phyloP scores from a whole-genome alignment of 768 basidiomycete species.

The Mycena polygramma region DNA sequence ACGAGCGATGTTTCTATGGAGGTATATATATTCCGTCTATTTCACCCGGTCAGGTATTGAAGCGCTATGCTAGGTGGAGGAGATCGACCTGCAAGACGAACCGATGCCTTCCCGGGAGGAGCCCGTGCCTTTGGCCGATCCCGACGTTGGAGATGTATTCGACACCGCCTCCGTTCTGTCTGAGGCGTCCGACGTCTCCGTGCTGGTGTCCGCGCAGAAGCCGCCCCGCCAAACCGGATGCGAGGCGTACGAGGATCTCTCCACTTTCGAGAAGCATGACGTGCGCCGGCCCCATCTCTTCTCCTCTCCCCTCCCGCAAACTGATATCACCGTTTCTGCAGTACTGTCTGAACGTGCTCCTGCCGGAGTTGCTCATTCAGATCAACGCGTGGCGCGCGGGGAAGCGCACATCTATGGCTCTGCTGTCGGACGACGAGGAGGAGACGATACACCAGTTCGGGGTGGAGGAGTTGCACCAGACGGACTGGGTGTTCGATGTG shows the following conservation, averaged over 20 bases:
- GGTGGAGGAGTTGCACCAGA: conserved; percentile 60
- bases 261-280: conserved; percentile 64
- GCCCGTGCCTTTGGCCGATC: neutral
- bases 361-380: conserved; percentile 80
- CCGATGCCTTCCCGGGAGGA: neutral
- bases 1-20: conserved; percentile 8
- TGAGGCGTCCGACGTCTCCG: conserved; percentile 19
- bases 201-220: conserved; percentile 26
- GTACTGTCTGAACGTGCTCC: conserved; percentile 81
- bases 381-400: conserved; percentile 81
- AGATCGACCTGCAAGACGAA: neutral
- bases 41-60: neutral
- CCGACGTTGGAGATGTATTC: conserved; percentile 8
- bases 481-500: conserved; percentile 80
- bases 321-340: conserved; percentile 41
- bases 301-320: no score
- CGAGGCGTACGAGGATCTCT: conserved; percentile 58
- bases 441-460: conserved; percentile 64
- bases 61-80: neutral
- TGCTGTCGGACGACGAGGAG: conserved; percentile 70
- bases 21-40: conserved; percentile 5
- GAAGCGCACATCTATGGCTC: conserved; percentile 60
- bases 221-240: conserved; percentile 50
- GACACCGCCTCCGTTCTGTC: conserved; percentile 41
- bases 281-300: conserved; percentile 47